Evolutionary conservation across 768 basidiomycete genomes (phyloP).

Genomic region (Amanita thiersii): DNA sequence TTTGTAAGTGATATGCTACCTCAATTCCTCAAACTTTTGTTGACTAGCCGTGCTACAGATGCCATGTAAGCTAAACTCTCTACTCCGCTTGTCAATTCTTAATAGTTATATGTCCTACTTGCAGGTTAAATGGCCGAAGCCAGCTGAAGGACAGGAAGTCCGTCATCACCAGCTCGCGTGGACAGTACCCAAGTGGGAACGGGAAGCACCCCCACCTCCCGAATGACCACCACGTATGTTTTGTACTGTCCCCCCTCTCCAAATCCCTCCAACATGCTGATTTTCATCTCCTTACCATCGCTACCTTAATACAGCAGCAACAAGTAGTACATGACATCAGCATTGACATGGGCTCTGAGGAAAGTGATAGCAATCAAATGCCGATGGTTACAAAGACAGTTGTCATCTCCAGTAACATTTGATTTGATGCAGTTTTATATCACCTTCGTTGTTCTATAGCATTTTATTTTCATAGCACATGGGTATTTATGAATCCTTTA

Average conservation of each 20-base stretch:
- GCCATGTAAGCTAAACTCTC: constrained; percentile 24
- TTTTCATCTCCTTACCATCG: no score
- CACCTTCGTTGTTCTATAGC: neutral
- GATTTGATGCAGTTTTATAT: neutral
- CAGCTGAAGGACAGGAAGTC: no score
- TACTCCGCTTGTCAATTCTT: no score
- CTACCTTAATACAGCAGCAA: no score
- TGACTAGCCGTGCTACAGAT: constrained; percentile 14
- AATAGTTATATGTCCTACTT: no score
- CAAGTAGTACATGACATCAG: neutral
- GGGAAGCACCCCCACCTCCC: no score
- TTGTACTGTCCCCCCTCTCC: no score
- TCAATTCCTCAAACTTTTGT: neutral
- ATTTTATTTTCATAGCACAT: neutral
- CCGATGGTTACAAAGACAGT: constrained; percentile 12
- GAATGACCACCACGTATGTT: no score
- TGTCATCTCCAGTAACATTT: constrained; percentile 1
- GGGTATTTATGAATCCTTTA: neutral
- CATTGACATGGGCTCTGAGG: neutral
- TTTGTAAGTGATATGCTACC: constrained; percentile 31
- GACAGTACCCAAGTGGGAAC: no score
- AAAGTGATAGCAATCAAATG: constrained; percentile 1
- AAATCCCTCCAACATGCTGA: no score
- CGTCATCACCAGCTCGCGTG: no score
- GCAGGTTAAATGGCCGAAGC: no score